Percentiles rank a stretch among this genome's conserved stretches.
phyloP scores from a whole-genome alignment of 164 flowering plant species.

The Annona squamosa region DNA sequence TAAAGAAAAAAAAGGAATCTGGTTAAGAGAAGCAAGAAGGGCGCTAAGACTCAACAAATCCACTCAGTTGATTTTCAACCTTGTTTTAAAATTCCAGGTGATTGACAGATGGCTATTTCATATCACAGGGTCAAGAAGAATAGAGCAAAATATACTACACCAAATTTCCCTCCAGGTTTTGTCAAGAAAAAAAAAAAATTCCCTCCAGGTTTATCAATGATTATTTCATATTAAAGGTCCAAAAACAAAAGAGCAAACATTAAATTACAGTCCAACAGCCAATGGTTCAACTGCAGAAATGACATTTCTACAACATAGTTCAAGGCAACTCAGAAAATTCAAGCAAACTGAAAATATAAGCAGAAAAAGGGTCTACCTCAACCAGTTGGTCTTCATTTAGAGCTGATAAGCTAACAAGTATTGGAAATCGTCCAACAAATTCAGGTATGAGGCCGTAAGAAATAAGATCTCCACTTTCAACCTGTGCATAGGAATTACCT shows the following conservation, averaged over 20 bases:
- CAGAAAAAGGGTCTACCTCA: slow-evolving; percentile 40
- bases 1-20: neutral
- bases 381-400: slow-evolving; percentile 92
- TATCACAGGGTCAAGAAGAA: too few relatives aligned
- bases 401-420: slow-evolving; percentile 82
- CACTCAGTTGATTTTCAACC: too few relatives aligned
- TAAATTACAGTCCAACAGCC: neutral
- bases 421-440: slow-evolving; percentile 94
- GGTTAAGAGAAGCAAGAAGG: neutral
- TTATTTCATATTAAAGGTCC: too few relatives aligned
- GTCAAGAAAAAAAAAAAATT: too few relatives aligned
- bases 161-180: too few relatives aligned
- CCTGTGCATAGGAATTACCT: slow-evolving; percentile 39
- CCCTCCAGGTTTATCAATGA: too few relatives aligned
- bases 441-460: slow-evolving; percentile 97
- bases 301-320: neutral
- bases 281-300: neutral
- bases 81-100: too few relatives aligned
- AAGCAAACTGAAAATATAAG: neutral
- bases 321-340: neutral
- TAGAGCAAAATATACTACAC: too few relatives aligned
- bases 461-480: slow-evolving; percentile 90
- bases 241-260: neutral
- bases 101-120: too few relatives aligned
- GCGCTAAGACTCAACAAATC: too few relatives aligned